These are phyloP conservation scores for Jamesozyma hellenica DNA, from an alignment of 805 yeast species.

Conservation along the genomic window DNA sequence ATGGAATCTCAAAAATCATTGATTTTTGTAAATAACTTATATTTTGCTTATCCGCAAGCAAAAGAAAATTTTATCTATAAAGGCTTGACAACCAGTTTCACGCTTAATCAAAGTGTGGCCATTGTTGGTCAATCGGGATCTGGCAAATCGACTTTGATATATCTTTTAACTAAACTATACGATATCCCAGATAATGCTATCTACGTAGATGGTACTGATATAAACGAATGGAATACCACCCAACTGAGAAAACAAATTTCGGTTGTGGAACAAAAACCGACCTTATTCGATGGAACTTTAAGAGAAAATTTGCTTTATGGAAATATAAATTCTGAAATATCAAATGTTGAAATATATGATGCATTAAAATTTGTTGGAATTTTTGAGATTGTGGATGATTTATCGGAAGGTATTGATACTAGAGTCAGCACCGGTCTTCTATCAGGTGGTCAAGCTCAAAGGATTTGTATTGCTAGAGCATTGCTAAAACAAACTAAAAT, in stretches of 20 bases:
- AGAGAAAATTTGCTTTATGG: constrained; percentile 65
- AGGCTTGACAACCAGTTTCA: constrained; percentile 35
- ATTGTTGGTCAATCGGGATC: constrained; percentile 81
- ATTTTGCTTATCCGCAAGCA: constrained; percentile 39
- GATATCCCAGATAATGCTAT: constrained; percentile 32
- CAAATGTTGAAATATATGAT: constrained; percentile 30
- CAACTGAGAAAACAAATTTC: constrained; percentile 47
- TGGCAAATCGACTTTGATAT: constrained; percentile 76
- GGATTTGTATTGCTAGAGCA: constrained; percentile 78
- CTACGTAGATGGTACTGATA: constrained; percentile 37
- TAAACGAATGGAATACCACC: constrained; percentile 36
- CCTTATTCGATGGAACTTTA: constrained; percentile 64
- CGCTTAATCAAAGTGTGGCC: constrained; percentile 45
- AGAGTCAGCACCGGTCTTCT: constrained; percentile 42
- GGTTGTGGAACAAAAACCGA: constrained; percentile 68
- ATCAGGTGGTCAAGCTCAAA: constrained; percentile 88
- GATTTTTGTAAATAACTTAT: constrained; percentile 36
- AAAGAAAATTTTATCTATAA: constrained; percentile 30
- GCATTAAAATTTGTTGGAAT: constrained; percentile 41
- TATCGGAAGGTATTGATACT: constrained; percentile 54
- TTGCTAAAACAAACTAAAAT: constrained; percentile 57
- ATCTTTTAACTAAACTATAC: constrained; percentile 47
- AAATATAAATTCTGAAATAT: constrained; percentile 16
- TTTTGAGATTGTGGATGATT: constrained; percentile 40
- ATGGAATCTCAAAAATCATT: constrained; percentile 7